A percentile compares a stretch with the other conserved stretches of the same genome.
phyloP scores from a whole-genome alignment of 257 asterid genomes.

The Linderniella brevidens region DNA sequence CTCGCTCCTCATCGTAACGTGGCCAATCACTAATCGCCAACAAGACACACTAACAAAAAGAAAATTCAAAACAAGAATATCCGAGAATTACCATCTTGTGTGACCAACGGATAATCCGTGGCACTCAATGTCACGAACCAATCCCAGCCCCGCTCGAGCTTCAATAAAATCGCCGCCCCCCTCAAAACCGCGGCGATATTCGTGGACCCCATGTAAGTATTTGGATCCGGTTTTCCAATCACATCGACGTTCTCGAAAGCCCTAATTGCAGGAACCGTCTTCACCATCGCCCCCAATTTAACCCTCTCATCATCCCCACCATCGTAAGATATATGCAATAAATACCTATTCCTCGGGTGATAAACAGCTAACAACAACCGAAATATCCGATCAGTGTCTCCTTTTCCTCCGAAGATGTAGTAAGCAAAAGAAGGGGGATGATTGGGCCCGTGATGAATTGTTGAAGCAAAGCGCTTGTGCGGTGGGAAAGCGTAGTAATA shows the following conservation, averaged over 20 bases:
- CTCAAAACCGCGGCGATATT: slow-evolving; percentile 70
- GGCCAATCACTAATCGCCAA: not conserved
- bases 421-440: slow-evolving; percentile 81
- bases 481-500: slow-evolving; percentile 48
- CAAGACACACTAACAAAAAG: slow-evolving; percentile 5
- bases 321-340: slow-evolving; percentile 67
- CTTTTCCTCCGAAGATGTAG: slow-evolving; percentile 70
- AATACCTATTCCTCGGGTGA: slow-evolving; percentile 92
- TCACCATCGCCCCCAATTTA: slow-evolving; percentile 46
- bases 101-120: slow-evolving; percentile 73
- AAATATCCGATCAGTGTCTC: slow-evolving; percentile 61
- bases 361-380: slow-evolving; percentile 78
- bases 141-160: slow-evolving; percentile 77
- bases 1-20: no score
- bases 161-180: slow-evolving; percentile 73
- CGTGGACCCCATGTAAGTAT: slow-evolving; percentile 82
- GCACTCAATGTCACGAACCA: slow-evolving; percentile 93
- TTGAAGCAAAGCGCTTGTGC: slow-evolving; percentile 36
- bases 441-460: slow-evolving; percentile 55
- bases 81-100: slow-evolving; percentile 72
- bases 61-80: slow-evolving; percentile 1
- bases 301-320: slow-evolving; percentile 64
- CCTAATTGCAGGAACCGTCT: slow-evolving; percentile 58
- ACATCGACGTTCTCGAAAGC: slow-evolving; percentile 93
- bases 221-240: slow-evolving; percentile 92